phyloP scores from a whole-genome alignment of 116 monocot species.

The Trichopus zeylanicus region DNA sequence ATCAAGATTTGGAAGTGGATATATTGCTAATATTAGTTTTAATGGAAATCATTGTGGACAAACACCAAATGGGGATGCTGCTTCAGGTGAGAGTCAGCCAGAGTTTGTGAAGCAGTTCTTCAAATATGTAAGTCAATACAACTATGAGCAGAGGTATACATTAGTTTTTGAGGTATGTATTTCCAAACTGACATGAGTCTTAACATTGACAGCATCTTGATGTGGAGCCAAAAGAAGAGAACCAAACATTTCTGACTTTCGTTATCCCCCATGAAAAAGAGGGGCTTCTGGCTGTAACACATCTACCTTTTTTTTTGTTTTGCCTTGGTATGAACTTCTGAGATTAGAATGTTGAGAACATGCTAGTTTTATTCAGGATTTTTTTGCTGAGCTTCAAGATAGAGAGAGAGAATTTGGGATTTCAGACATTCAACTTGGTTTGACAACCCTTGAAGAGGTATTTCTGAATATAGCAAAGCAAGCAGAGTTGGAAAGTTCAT shows the following conservation, averaged over 20 bases:
- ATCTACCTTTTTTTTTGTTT: background rate
- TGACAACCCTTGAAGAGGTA: constrained; percentile 87
- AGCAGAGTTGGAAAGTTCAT: constrained; percentile 71
- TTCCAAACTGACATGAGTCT: constrained; percentile 1
- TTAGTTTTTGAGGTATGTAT: background rate
- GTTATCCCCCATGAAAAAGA: constrained; percentile 89
- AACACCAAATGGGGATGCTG: constrained; percentile 14
- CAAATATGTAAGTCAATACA: constrained; percentile 36
- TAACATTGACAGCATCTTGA: constrained; percentile 38
- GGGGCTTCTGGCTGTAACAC: constrained; percentile 53
- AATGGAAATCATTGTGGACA: constrained; percentile 20
- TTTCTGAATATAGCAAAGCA: constrained; percentile 83
- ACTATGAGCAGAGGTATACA: background rate
- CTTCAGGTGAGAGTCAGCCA: constrained; percentile 16
- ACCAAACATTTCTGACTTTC: constrained; percentile 59
- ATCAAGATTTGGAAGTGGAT: constrained; percentile 78
- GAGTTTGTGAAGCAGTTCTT: constrained; percentile 71
- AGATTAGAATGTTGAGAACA: too few species aligned
- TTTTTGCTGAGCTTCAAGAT: constrained; percentile 87
- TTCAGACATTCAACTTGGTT: constrained; percentile 82
- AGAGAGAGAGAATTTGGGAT: constrained; percentile 75
- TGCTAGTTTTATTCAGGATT: constrained; percentile 25
- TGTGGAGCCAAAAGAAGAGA: constrained; percentile 73
- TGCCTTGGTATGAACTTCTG: too few species aligned
- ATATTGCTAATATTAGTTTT: constrained; percentile 76